Percentiles rank a stretch among this genome's conserved stretches.
Conservation (phyloP, 805 yeast genomes). For the Wickerhamomyces bisporus region DNA sequence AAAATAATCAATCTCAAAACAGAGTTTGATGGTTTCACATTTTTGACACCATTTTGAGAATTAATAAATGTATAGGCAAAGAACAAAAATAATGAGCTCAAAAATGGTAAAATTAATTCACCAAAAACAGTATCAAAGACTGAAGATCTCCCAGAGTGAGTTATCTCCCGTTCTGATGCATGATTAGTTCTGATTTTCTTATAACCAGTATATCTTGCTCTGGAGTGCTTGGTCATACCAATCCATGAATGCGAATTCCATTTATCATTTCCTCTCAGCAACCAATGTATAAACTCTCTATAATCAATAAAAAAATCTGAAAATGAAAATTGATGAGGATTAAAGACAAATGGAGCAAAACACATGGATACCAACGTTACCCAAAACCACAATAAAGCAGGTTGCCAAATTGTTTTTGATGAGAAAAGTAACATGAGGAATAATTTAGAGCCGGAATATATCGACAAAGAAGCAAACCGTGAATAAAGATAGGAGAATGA, state of each 20-base stretch:
- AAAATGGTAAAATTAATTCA: slow-evolving; percentile 69
- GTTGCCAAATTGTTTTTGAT: slow-evolving; percentile 76
- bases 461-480: slow-evolving; percentile 68
- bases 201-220: slow-evolving; percentile 91
- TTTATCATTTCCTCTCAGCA: slow-evolving; percentile 70
- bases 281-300: slow-evolving; percentile 62
- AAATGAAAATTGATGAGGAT: slow-evolving; percentile 73
- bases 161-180: slow-evolving; percentile 54
- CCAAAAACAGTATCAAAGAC: slow-evolving; percentile 73
- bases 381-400: slow-evolving; percentile 71
- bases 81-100: slow-evolving; percentile 63
- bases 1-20: slow-evolving; percentile 55
- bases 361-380: slow-evolving; percentile 60
- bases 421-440: slow-evolving; percentile 71
- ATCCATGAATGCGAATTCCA: slow-evolving; percentile 77
- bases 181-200: slow-evolving; percentile 69
- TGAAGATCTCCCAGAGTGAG: slow-evolving; percentile 70
- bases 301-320: slow-evolving; percentile 69
- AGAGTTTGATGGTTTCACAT: slow-evolving; percentile 49
- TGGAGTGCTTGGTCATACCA: slow-evolving; percentile 61
- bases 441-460: slow-evolving; percentile 71
- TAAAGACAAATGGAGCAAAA: slow-evolving; percentile 68
- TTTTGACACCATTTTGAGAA: slow-evolving; percentile 75
- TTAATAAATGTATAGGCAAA: slow-evolving; percentile 77
- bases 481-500: slow-evolving; percentile 71